Evolutionary conservation across 2,329 filamentous ascomycete genomes (phyloP), one percentile per base, ranked within the genome.

Genomic region (Fusarium zealandicum): DNA sequence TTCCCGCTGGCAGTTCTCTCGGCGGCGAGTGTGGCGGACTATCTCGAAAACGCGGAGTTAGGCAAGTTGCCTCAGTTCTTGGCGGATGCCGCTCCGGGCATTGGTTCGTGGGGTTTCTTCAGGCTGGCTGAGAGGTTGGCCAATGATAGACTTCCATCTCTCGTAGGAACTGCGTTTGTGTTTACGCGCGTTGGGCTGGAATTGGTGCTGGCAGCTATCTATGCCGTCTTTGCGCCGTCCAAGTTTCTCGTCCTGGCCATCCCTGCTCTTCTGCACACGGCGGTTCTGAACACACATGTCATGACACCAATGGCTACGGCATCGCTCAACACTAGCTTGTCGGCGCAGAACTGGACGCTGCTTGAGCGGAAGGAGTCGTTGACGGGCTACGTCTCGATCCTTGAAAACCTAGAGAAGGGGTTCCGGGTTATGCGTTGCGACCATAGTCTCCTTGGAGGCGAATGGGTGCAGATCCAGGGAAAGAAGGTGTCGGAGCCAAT

Each of bases 381-480:
- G 41, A 98, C 95, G 0, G 95, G 95, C 6, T 98, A 99, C 69
- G 80, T 99, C 36, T 96, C 93, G 0, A 90, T 99, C 1, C 72
- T 97, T 20, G 90, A 99, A 63, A 95, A 87, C 70, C 70, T 81
- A 7, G 75, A 87, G 5, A 80, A 85, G 32, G 83, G 87, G 1
- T 97, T 90, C 74, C 84, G 92, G 2, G 85, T 93, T 13, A 84
- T 99, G 81, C 86, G 95, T 55, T 97, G 92, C 72, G 95, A 98
- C 68, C 95, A 99, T 73, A 96, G 92, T 68, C 80, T 99, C 27
- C 82, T 99, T 1, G 95, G 95, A 33, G 95, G 95, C 30, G 90
- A 97, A 74, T 99, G 93, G 93, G 82, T 88, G 11, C 79, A 79
- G 33, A 77, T 75, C 63, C 73, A 67, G 73, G 87, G 71, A 54